A percentile compares a stretch with the other conserved stretches of the same genome.
Conservation (phyloP, 306 rosid genomes). For the Cyclanthera cordifolia region DNA sequence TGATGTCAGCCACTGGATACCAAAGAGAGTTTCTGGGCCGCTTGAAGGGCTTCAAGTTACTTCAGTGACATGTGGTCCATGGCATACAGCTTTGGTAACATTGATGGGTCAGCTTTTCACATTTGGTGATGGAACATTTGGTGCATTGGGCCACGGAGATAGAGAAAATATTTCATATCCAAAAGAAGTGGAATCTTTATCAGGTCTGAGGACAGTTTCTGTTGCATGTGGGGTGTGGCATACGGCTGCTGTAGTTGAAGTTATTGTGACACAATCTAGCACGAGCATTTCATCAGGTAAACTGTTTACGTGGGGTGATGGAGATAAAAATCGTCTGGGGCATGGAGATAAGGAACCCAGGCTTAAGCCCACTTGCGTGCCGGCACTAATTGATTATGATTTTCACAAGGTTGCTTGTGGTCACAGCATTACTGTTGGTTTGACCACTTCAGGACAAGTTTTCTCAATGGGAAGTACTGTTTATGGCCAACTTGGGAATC, state of each 20-base stretch:
- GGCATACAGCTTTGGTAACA: conserved; percentile 93
- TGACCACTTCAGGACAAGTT: conserved; percentile 75
- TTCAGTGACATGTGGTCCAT: conserved; percentile 91
- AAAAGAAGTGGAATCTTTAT: conserved; percentile 73
- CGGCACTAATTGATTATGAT: conserved; percentile 70
- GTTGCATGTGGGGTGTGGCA: conserved; percentile 99
- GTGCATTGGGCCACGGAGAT: conserved; percentile 88
- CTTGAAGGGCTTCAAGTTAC: conserved; percentile 89
- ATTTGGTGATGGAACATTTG: conserved; percentile 96
- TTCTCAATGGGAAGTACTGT: conserved; percentile 93
- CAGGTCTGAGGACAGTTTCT: conserved; percentile 73
- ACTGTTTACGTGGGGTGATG: conserved; percentile 96
- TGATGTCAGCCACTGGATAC: conserved; percentile 86
- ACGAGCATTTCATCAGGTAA: conserved; percentile 69
- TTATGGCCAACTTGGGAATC: conserved; percentile 97
- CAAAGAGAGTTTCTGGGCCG: conserved; percentile 75
- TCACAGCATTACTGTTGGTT: conserved; percentile 78
- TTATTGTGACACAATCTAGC: conserved; percentile 74
- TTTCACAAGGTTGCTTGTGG: conserved; percentile 91
- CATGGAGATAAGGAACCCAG: conserved; percentile 95
- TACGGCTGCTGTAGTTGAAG: conserved; percentile 93
- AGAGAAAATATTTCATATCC: conserved; percentile 65
- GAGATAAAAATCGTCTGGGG: conserved; percentile 91
- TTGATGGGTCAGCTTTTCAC: conserved; percentile 78
- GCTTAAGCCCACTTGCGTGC: conserved; percentile 81